Conservation (phyloP, 2,329 filamentous ascomycete genomes). For the Fulvia fulva region DNA sequence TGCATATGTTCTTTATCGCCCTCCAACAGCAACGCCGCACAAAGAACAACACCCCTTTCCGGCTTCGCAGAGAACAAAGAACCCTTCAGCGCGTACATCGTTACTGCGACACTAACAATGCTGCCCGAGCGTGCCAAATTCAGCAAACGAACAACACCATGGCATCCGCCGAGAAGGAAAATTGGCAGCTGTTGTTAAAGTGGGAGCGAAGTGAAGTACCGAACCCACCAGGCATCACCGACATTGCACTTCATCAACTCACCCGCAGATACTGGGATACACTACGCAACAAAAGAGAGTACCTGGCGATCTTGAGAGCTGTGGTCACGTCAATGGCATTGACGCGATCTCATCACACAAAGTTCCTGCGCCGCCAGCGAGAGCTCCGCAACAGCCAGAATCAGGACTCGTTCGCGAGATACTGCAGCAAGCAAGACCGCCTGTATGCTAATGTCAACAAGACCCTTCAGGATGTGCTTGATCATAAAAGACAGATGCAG, state of each 20-base stretch:
- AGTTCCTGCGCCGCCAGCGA: neutral
- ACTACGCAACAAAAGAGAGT: neutral
- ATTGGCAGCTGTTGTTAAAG: neutral
- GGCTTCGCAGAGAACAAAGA: too few relatives aligned
- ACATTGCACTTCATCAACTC: neutral
- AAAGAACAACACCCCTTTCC: too few relatives aligned
- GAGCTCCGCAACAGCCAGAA: neutral
- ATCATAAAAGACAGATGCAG: neutral
- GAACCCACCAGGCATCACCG: neutral
- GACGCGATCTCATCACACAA: neutral
- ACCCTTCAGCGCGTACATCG: too few relatives aligned
- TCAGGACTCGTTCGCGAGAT: neutral
- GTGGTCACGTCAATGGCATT: neutral
- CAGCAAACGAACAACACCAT: neutral
- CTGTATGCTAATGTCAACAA: neutral
- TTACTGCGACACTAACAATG: neutral
- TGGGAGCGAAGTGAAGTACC: neutral
- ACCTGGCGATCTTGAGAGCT: neutral
- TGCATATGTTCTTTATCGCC: too few relatives aligned
- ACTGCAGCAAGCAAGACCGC: neutral
- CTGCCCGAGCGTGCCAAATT: neutral
- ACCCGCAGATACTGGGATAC: neutral
- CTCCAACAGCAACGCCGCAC: too few relatives aligned
- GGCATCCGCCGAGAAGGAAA: neutral
- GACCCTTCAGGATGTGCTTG: neutral